These are phyloP conservation scores for Carex littledalei DNA, from an alignment of 176 grass and related monocot genomes.

Conservation along the genomic window DNA sequence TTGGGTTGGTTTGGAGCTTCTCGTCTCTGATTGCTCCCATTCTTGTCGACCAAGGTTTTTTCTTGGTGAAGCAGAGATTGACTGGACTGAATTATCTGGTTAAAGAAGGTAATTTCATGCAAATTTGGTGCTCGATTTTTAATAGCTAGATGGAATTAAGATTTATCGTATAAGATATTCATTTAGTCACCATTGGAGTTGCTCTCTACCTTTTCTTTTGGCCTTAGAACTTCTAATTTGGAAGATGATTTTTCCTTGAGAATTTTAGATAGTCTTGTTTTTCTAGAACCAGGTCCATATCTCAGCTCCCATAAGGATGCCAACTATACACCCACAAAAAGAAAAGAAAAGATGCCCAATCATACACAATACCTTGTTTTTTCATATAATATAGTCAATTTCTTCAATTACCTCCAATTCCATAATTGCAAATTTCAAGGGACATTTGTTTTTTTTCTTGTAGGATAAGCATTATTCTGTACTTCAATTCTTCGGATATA, in stretches of 20 bases:
- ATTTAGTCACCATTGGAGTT: background rate
- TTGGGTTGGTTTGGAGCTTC: background rate
- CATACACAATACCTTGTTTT: background rate
- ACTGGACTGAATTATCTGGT: background rate
- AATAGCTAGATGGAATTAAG: background rate
- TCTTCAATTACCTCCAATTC: conserved; percentile 7
- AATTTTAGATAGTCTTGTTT: background rate
- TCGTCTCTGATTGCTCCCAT: background rate
- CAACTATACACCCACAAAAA: background rate
- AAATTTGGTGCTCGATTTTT: background rate
- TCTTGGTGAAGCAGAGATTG: background rate
- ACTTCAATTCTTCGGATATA: conserved; percentile 28
- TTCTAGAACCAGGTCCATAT: background rate
- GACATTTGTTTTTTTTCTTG: conserved; percentile 31
- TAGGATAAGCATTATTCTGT: conserved; percentile 42
- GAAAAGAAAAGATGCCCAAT: background rate
- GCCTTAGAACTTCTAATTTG: background rate
- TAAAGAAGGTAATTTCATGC: background rate
- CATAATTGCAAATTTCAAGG: conserved; percentile 38
- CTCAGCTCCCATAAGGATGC: background rate
- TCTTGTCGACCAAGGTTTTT: background rate
- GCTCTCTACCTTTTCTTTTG: background rate
- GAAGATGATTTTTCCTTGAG: background rate
- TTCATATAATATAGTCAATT: background rate
- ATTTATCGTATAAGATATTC: background rate